These are phyloP conservation scores for Chlorella sp. DNA, from an alignment of 139 green algal genomes.

Conservation along the genomic window DNA sequence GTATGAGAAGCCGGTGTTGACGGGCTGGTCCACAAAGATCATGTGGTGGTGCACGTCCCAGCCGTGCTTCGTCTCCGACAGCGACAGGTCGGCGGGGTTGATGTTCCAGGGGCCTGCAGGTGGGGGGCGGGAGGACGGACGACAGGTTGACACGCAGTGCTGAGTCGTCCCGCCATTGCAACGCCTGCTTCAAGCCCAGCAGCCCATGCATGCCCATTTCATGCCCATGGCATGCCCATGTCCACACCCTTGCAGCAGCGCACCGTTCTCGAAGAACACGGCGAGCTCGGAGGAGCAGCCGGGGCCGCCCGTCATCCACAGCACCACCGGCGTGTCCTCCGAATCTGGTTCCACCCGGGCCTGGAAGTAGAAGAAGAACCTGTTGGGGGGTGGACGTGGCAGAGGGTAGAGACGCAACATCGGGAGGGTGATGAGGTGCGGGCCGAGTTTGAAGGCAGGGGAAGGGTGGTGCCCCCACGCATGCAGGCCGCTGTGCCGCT, in stretches of 20 bases:
- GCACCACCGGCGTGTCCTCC: constrained; percentile 64
- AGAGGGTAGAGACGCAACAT: no score
- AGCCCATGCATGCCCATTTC: no score
- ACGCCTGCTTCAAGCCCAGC: no score
- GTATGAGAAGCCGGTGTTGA: constrained; percentile 95
- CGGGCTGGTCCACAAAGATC: constrained; percentile 87
- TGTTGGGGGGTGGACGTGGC: background rate
- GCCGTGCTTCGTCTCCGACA: constrained; percentile 76
- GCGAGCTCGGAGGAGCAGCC: constrained; percentile 94
- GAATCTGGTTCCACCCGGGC: constrained; percentile 37
- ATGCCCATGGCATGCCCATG: no score
- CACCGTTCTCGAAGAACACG: constrained; percentile 77
- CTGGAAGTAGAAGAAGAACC: constrained; percentile 93
- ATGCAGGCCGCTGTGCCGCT: no score
- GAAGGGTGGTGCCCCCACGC: no score
- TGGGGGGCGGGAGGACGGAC: no score
- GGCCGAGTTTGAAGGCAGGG: no score
- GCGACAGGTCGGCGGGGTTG: constrained; percentile 61
- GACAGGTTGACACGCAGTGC: background rate
- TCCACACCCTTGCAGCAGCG: no score
- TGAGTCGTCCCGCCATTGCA: no score
- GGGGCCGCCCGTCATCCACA: constrained; percentile 87
- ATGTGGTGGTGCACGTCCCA: constrained; percentile 73
- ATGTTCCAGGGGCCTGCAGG: constrained; percentile 83
- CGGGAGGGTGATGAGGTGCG: no score